Evolutionary conservation across 495 filamentous ascomycete genomes (phyloP).

Genomic region (Physcia stellaris): DNA sequence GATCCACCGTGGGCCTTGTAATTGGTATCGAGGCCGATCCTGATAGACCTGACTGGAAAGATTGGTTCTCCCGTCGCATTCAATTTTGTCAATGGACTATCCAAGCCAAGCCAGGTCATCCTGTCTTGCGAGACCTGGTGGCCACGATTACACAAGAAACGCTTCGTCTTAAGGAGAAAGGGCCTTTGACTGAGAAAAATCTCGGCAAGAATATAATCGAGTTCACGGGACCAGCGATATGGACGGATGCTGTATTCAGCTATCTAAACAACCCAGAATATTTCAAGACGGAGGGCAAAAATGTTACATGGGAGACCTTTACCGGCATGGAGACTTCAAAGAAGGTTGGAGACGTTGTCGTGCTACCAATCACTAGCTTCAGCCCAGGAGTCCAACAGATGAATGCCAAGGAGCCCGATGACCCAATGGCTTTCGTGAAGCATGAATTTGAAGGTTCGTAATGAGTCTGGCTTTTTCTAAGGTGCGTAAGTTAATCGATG

Average conservation of each 20-base stretch:
- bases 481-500: constrained; percentile 1
- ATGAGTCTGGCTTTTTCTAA: not conserved
- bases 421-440: constrained; percentile 96
- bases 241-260: constrained; percentile 85
- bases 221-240: constrained; percentile 87
- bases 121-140: constrained; percentile 77
- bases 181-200: constrained; percentile 46
- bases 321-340: constrained; percentile 69
- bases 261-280: constrained; percentile 89
- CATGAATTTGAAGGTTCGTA: constrained; percentile 84
- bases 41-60: constrained; percentile 77
- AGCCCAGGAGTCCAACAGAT: constrained; percentile 90
- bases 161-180: constrained; percentile 56
- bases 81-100: constrained; percentile 99
- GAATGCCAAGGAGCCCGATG: constrained; percentile 78
- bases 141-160: constrained; percentile 73
- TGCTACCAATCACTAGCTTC: constrained; percentile 93
- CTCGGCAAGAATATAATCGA: constrained; percentile 78
- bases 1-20: constrained; percentile 65
- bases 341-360: constrained; percentile 86
- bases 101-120: constrained; percentile 87
- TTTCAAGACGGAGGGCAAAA: constrained; percentile 53
- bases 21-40: constrained; percentile 95
- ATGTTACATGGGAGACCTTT: constrained; percentile 79
- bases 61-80: constrained; percentile 91